These are phyloP conservation scores for Cordyceps fumosorosea DNA, from an alignment of 2,329 filamentous ascomycete genomes.

Conservation along the genomic window DNA sequence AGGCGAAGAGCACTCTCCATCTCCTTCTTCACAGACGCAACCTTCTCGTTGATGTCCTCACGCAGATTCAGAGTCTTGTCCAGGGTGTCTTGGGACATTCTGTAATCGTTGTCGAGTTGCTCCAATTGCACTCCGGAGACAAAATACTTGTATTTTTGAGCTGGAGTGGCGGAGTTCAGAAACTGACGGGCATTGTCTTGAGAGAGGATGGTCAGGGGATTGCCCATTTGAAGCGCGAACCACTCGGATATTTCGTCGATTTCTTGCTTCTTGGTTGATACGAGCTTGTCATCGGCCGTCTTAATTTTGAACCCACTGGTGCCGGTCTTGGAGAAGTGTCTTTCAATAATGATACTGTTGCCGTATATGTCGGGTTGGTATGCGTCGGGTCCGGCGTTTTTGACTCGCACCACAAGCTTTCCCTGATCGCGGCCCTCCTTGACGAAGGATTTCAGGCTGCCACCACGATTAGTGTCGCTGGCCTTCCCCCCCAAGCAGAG, in stretches of 20 bases:
- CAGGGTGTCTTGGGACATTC: constrained; percentile 70
- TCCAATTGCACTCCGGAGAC: constrained; percentile 91
- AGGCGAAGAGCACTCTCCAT: constrained; percentile 57
- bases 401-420: constrained; percentile 75
- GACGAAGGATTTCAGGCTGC: constrained; percentile 82
- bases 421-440: constrained; percentile 79
- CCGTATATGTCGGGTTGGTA: constrained; percentile 81
- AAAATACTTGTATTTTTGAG: constrained; percentile 94
- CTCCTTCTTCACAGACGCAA: constrained; percentile 31
- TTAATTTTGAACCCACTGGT: constrained; percentile 84
- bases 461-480: constrained; percentile 83
- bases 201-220: constrained; percentile 90
- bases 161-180: constrained; percentile 72
- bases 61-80: constrained; percentile 50
- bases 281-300: constrained; percentile 57
- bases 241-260: constrained; percentile 91
- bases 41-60: constrained; percentile 29
- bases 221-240: constrained; percentile 90
- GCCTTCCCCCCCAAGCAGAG: constrained; percentile 94
- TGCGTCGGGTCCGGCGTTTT: constrained; percentile 79
- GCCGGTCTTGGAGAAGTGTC: constrained; percentile 71
- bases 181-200: constrained; percentile 95
- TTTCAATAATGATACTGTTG: constrained; percentile 80
- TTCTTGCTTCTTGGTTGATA: constrained; percentile 79
- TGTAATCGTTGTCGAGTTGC: constrained; percentile 85